phyloP scores from a whole-genome alignment of 768 basidiomycete genomes.

The Naganishia vishniacii region DNA sequence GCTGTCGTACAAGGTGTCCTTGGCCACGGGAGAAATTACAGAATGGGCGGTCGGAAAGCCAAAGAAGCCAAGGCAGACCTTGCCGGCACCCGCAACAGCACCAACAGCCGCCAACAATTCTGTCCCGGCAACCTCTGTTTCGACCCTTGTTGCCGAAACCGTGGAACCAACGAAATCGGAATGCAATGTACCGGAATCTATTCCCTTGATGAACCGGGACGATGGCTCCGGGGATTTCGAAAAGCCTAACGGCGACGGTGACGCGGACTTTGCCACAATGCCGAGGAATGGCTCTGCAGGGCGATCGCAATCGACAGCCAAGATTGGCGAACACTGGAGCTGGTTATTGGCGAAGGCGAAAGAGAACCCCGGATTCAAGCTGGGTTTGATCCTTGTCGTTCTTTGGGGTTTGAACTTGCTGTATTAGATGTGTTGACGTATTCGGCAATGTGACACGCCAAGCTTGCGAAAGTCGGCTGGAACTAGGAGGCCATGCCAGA shows the following conservation, averaged over 20 bases:
- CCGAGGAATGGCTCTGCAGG: slow-evolving; percentile 12
- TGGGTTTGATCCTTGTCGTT: slow-evolving; percentile 51
- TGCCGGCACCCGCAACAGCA: slow-evolving; percentile 18
- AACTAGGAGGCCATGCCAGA: no score
- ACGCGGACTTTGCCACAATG: slow-evolving; percentile 28
- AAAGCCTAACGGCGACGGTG: background rate
- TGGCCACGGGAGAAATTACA: slow-evolving; percentile 69
- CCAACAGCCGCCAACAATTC: background rate
- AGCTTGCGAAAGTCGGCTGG: no score
- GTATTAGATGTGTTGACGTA: slow-evolving; percentile 42
- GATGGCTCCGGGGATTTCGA: slow-evolving; percentile 15
- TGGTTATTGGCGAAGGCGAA: slow-evolving; percentile 40
- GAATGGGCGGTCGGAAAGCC: slow-evolving; percentile 50
- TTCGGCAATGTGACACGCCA: background rate
- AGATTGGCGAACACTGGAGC: slow-evolving; percentile 25
- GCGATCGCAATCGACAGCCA: slow-evolving; percentile 40
- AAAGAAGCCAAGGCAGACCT: slow-evolving; percentile 30
- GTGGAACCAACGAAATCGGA: slow-evolving; percentile 34
- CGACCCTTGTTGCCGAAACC: slow-evolving; percentile 48
- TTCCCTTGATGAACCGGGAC: slow-evolving; percentile 42
- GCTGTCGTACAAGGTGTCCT: slow-evolving; percentile 67
- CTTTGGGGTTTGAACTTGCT: slow-evolving; percentile 67
- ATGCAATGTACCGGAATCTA: slow-evolving; percentile 44
- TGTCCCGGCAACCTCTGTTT: slow-evolving; percentile 35
- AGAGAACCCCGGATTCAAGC: slow-evolving; percentile 52